Evolutionary conservation across 106 monocot genomes (phyloP), one percentile per base, ranked within the genome.

Genomic region (Platanthera guangdongensis): DNA sequence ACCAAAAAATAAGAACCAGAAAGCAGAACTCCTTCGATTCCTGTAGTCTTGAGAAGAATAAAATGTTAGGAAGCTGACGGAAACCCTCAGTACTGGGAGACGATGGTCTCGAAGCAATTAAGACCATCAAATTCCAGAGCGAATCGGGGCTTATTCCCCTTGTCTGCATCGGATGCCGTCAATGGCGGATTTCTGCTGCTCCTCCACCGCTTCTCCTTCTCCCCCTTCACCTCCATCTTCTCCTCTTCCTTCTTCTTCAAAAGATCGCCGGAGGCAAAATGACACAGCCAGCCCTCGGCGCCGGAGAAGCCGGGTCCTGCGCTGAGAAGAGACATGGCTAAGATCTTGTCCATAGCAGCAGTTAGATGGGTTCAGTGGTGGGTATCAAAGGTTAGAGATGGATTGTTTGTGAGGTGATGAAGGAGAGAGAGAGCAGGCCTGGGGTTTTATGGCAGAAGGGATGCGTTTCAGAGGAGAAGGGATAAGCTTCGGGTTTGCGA

Each of bases 61-160:
- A 16, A 14, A 72, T 6, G 16, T 18, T 12, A 72, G 10, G 28
- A 8, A 52, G 50, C 25, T 25, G 25, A 75, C 18, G 47, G 15
- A 49, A 63, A 18, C 55, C 39, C 57, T 84, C 57, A 81, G 10
- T 68, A 25, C 25, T 0, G 57, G 18, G 68, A 57, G 45, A 85
- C 67, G 13, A 85, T 78, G 63, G 84, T 78, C 57, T 85, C 84
- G 50, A 81, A 85, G 78, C 81, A 85, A 57, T 85, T 67, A 74
- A 85, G 39, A 74, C 84, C 84, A 59, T 85, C 84, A 9, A 85
- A 81, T 52, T 85, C 84, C 60, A 73, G n/a, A 12, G 81, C 84
- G 51, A 81, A 81, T 57, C 81, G 67, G 9, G 81, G 74, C 77
- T 57, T 74, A 71, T 51, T 14, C 49, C 68, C 30, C 67, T 74